These are phyloP conservation scores for Phytopythium aichiense DNA, from an alignment of 352 stramenopile genomes.

Conservation along the genomic window DNA sequence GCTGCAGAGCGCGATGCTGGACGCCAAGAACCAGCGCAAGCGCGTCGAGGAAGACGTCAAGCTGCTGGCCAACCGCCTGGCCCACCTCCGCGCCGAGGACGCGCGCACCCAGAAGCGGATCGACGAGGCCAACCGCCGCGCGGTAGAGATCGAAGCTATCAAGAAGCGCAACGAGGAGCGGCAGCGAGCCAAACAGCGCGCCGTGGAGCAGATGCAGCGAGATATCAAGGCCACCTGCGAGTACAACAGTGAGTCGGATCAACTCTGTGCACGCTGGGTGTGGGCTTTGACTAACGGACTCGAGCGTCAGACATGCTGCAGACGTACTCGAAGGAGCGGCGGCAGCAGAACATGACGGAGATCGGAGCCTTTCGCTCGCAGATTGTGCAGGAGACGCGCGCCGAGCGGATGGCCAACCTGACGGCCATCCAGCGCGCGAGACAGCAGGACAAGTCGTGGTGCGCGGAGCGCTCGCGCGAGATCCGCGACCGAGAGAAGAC, in stretches of 20 bases:
- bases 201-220: conserved; percentile 43
- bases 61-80: conserved; percentile 56
- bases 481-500: conserved; percentile 48
- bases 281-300: not conserved
- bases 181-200: conserved; percentile 45
- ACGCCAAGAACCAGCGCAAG: conserved; percentile 58
- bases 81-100: conserved; percentile 59
- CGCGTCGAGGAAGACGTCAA: conserved; percentile 49
- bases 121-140: conserved; percentile 60
- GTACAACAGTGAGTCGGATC: conserved; percentile 37
- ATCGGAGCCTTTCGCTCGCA: conserved; percentile 41
- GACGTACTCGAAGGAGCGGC: conserved; percentile 30
- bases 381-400: conserved; percentile 46
- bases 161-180: conserved; percentile 58
- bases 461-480: conserved; percentile 42
- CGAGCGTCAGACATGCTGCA: conserved; percentile 17
- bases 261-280: not conserved
- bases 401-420: conserved; percentile 37
- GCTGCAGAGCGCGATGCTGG: conserved; percentile 55
- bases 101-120: conserved; percentile 52
- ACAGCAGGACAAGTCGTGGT: conserved; percentile 30
- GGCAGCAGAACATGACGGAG: conserved; percentile 35
- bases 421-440: conserved; percentile 39
- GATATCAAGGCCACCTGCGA: conserved; percentile 51
- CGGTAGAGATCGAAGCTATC: conserved; percentile 49